Percentiles rank a stretch among this genome's conserved stretches.
Evolutionary conservation across 2,329 filamentous ascomycete genomes (phyloP).

Genomic region (Lachnellula suecica): DNA sequence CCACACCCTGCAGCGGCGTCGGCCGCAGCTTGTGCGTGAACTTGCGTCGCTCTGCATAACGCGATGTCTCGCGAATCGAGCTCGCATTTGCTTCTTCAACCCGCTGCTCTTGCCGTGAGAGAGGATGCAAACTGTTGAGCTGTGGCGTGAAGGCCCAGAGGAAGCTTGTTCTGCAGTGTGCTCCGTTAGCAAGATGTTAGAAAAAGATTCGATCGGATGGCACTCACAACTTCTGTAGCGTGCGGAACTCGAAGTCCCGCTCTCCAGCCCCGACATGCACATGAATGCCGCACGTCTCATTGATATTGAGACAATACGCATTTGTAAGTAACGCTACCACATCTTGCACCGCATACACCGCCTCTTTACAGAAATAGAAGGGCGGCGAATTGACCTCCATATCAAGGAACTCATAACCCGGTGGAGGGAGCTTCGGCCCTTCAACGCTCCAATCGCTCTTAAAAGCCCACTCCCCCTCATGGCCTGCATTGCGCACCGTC

Average conservation of each 20-base stretch:
- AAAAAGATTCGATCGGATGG: no score
- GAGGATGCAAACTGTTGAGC: constrained; percentile 28
- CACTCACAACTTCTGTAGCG: constrained; percentile 31
- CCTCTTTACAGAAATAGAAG: constrained; percentile 6
- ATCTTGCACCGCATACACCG: constrained; percentile 6
- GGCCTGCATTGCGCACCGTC: neutral
- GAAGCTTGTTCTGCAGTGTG: no score
- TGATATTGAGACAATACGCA: constrained; percentile 21
- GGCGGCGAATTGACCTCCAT: constrained; percentile 23
- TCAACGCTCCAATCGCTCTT: constrained; percentile 2
- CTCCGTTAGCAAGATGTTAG: no score
- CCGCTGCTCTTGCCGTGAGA: neutral
- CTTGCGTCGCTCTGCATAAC: neutral
- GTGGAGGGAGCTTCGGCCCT: neutral
- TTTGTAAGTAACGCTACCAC: constrained; percentile 14
- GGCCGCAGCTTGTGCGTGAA: neutral
- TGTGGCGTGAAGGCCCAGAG: constrained; percentile 30
- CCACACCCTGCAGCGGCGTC: neutral
- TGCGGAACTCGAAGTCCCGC: constrained; percentile 20
- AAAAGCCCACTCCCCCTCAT: constrained; percentile 12
- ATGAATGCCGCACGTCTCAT: constrained; percentile 28
- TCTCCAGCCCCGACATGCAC: constrained; percentile 33
- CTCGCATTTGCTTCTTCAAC: neutral
- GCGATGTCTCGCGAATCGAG: constrained; percentile 3
- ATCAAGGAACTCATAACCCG: constrained; percentile 2